Base-by-base conservation (phyloP, 2,329 filamentous ascomycete species). In the Aphanoascus verrucosus region DNA sequence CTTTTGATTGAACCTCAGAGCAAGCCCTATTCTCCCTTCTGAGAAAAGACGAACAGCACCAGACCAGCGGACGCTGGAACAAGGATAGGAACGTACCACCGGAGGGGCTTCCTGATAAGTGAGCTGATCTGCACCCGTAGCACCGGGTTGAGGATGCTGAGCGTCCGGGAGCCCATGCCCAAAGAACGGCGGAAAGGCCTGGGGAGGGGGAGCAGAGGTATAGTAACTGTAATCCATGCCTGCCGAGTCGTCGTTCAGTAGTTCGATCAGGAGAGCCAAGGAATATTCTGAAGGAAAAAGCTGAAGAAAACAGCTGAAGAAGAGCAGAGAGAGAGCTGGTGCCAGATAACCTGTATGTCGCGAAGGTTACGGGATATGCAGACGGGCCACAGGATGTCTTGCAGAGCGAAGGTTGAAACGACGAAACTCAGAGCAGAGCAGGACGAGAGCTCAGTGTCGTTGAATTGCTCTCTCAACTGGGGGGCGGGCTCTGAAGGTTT, bases 151-250 rank as follows among this genome's bases (percentile, higher is more conserved):
- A 40, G 49, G 49, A 37, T 52, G 50, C 34, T 53, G 50, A 23
- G n/a, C 5, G 17, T 45, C 38, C 28, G 31, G 31, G 9, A 53
- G 42, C 14, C 51, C 51, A 42, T 53, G 42, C 14, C 51, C 51
- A 34, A 48, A 53, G 44, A 53, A 48, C 20, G 23, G 23, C 7
- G 40, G 51, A 43, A 47, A 53, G 35, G 17, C 35, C 9, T 40
- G 43, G 20, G 40, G 43, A 1, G 34, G 51, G 15, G 40, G 43
- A 23, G 43, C 19, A 32, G 51, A 47, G 15, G 51, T 19, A 31
- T 53, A 53, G 35, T 32, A 53, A 20, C 34, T 38, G 43, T 53
- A 53, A 31, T 53, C 51, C 51, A 53, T 53, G 23, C 20, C 41
- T 46, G 23, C 23, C 23, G 23, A 28, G 23, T 28, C 23, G 23